phyloP scores from a whole-genome alignment of 257 asterid species.

The Ballota nigra region DNA sequence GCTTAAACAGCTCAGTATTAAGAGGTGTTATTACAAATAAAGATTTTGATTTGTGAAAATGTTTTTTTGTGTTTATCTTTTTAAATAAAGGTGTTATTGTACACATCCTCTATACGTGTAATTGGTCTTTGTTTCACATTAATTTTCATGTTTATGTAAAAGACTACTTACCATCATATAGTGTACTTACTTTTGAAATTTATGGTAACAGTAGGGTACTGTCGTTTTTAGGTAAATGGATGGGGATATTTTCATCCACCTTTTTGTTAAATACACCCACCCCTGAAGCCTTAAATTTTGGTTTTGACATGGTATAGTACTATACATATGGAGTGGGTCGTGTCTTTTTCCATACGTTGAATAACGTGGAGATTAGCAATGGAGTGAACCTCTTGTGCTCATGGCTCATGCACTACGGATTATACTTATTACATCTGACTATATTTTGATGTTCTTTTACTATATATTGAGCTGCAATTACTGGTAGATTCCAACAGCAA shows the following conservation, averaged over 20 bases:
- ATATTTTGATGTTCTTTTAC: not conserved
- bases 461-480: slow-evolving; percentile 8
- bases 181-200: not conserved
- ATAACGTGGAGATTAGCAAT: not conserved
- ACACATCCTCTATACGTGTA: not conserved
- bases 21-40: not conserved
- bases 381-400: slow-evolving; percentile 9
- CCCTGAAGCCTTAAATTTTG: too few relatives aligned
- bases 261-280: too few relatives aligned
- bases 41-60: not conserved
- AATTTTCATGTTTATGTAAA: not conserved
- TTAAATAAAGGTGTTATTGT: not conserved
- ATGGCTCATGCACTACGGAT: not conserved
- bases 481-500: not conserved
- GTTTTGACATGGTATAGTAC: too few relatives aligned
- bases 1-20: not conserved
- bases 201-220: not conserved
- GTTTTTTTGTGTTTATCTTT: not conserved
- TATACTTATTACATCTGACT: not conserved
- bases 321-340: not conserved
- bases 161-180: not conserved
- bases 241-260: too few relatives aligned
- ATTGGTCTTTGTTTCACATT: not conserved
- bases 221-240: too few relatives aligned
- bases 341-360: not conserved